A percentile compares a stretch with the other conserved stretches of the same genome.
phyloP scores from a whole-genome alignment of 257 asterid species.

The Coffea canephora region DNA sequence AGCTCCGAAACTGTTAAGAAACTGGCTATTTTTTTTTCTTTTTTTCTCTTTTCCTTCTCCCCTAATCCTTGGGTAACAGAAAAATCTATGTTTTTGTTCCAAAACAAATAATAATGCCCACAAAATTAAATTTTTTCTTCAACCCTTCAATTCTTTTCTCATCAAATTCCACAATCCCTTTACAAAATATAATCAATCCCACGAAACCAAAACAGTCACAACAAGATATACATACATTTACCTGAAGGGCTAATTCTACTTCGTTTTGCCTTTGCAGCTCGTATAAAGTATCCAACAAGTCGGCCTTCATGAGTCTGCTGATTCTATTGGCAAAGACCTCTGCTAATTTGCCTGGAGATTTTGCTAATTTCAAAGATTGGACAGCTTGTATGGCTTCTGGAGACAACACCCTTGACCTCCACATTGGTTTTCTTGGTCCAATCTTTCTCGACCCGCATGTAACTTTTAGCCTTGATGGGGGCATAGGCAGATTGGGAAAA shows the following conservation, averaged over 20 bases:
- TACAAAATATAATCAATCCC: too few species aligned
- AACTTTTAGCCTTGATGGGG: slow-evolving; percentile 18
- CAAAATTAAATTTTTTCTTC: too few species aligned
- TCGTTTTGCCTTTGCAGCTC: slow-evolving; percentile 76
- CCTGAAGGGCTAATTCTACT: slow-evolving; percentile 53
- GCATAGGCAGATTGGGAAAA: neutral
- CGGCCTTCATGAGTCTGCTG: slow-evolving; percentile 66
- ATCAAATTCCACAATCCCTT: too few species aligned
- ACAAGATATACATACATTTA: neutral
- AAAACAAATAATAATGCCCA: too few species aligned
- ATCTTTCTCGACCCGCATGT: slow-evolving; percentile 52
- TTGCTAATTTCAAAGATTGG: slow-evolving; percentile 63
- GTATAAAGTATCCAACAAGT: slow-evolving; percentile 52
- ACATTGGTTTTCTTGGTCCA: slow-evolving; percentile 63
- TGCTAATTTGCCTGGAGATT: slow-evolving; percentile 42
- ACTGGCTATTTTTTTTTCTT: too few species aligned
- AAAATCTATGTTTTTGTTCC: too few species aligned
- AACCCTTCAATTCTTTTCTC: too few species aligned
- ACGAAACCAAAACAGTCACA: neutral
- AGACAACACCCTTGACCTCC: slow-evolving; percentile 67
- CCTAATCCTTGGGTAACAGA: too few species aligned
- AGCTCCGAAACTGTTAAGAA: too few species aligned
- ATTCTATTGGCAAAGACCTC: slow-evolving; percentile 43
- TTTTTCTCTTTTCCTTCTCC: too few species aligned
- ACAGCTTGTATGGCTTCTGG: slow-evolving; percentile 76